phyloP scores from a whole-genome alignment of 2,329 filamentous ascomycete genomes.

The Corinectria fuckeliana region DNA sequence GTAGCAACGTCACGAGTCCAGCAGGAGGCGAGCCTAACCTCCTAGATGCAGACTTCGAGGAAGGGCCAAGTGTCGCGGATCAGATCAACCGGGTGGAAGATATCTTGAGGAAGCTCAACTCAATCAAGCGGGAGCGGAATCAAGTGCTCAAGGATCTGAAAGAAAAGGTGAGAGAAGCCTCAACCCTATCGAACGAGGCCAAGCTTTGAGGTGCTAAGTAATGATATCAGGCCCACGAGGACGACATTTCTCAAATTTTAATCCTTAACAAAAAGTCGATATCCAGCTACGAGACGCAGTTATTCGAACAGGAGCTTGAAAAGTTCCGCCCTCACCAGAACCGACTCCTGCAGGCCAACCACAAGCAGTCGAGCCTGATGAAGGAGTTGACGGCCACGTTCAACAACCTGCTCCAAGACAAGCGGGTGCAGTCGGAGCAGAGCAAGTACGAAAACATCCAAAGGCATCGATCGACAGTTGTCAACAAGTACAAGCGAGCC shows the following conservation, averaged over 20 bases:
- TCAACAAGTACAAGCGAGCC: constrained; percentile 87
- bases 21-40: constrained; percentile 74
- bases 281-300: constrained; percentile 85
- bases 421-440: constrained; percentile 90
- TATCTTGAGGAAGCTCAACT: constrained; percentile 85
- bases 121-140: constrained; percentile 89
- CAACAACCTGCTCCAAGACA: constrained; percentile 88
- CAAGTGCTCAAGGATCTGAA: constrained; percentile 97
- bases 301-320: constrained; percentile 96
- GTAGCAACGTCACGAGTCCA: constrained; percentile 67
- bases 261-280: constrained; percentile 98
- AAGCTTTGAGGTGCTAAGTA: constrained; percentile 24
- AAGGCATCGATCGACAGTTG: constrained; percentile 78
- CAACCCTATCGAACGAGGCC: not conserved
- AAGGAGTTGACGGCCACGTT: constrained; percentile 92
- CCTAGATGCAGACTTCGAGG: constrained; percentile 92
- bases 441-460: constrained; percentile 93
- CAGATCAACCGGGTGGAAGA: constrained; percentile 92
- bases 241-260: constrained; percentile 96
- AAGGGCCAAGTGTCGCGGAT: constrained; percentile 79
- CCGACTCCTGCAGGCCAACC: constrained; percentile 87
- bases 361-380: constrained; percentile 93
- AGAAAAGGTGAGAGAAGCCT: constrained; percentile 77
- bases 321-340: constrained; percentile 96
- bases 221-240: constrained; percentile 77